phyloP scores from a whole-genome alignment of 495 filamentous ascomycete species.

The Penicillium maclennaniae region DNA sequence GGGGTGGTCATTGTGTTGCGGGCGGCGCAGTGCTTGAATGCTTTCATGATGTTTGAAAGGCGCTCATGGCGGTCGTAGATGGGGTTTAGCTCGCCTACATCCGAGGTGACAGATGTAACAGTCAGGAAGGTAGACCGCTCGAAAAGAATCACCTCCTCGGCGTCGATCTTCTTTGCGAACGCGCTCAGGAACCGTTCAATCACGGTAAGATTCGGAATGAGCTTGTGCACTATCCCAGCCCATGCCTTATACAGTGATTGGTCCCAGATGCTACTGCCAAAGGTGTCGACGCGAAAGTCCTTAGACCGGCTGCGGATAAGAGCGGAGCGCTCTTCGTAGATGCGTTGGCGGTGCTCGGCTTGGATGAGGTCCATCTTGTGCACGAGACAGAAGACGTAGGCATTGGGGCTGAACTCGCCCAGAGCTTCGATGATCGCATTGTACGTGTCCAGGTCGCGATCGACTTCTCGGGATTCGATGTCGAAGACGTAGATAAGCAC shows the following conservation, averaged over 20 bases:
- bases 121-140: slow-evolving; percentile 95
- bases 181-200: slow-evolving; percentile 79
- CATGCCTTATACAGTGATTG: slow-evolving; percentile 97
- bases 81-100: slow-evolving; percentile 72
- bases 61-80: slow-evolving; percentile 90
- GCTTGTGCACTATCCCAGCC: slow-evolving; percentile 92
- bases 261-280: slow-evolving; percentile 97
- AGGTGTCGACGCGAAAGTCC: slow-evolving; percentile 66
- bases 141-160: slow-evolving; percentile 91
- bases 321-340: slow-evolving; percentile 74
- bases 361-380: slow-evolving; percentile 99
- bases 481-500: slow-evolving; percentile 99
- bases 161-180: slow-evolving; percentile 77
- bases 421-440: slow-evolving; percentile 80
- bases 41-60: slow-evolving; percentile 93
- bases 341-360: slow-evolving; percentile 64
- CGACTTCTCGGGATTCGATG: slow-evolving; percentile 90
- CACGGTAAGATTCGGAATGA: slow-evolving; percentile 87
- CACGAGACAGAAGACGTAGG: slow-evolving; percentile 86
- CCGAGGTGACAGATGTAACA: slow-evolving; percentile 77
- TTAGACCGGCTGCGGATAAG: slow-evolving; percentile 73
- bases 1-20: slow-evolving; percentile 50
- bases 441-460: slow-evolving; percentile 86
- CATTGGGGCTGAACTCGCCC: slow-evolving; percentile 74
- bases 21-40: slow-evolving; percentile 82